Evolutionary conservation across 1,139 yeast genomes (phyloP).

Genomic region (Meyerozyma sp.): DNA sequence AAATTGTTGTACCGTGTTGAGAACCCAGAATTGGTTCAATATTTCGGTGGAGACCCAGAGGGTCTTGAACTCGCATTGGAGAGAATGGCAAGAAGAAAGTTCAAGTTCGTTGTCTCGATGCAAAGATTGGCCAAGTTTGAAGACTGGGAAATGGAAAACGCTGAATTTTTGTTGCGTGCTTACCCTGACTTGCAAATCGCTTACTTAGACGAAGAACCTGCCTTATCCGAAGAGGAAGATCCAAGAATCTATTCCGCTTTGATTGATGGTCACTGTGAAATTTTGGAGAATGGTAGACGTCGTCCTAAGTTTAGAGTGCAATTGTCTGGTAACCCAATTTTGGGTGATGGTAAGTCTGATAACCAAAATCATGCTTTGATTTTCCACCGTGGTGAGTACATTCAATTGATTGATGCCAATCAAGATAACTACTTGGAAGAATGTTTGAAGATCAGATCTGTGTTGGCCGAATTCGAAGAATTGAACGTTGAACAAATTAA

Average conservation of each 20-base stretch:
- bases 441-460: slow-evolving; percentile 95
- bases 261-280: slow-evolving; percentile 98
- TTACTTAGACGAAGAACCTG: slow-evolving; percentile 90
- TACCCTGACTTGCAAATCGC: slow-evolving; percentile 98
- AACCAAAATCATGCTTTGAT: slow-evolving; percentile 96
- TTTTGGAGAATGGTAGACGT: slow-evolving; percentile 96
- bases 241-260: slow-evolving; percentile 95
- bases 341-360: slow-evolving; percentile 99
- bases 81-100: slow-evolving; percentile 98
- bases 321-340: slow-evolving; percentile 96
- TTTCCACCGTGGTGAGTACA: slow-evolving; percentile 98
- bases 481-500: slow-evolving; percentile 79
- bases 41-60: slow-evolving; percentile 98
- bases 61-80: slow-evolving; percentile 92
- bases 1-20: slow-evolving; percentile 96
- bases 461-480: slow-evolving; percentile 96
- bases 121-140: slow-evolving; percentile 96
- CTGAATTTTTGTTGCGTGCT: slow-evolving; percentile 96
- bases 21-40: slow-evolving; percentile 97
- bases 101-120: slow-evolving; percentile 96
- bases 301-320: slow-evolving; percentile 98
- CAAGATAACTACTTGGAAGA: slow-evolving; percentile 98
- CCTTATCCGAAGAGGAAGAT: slow-evolving; percentile 90
- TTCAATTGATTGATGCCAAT: slow-evolving; percentile 96
- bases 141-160: slow-evolving; percentile 96